phyloP scores from a whole-genome alignment of 2,329 filamentous ascomycete species.

The Podosphaera aphanis region DNA sequence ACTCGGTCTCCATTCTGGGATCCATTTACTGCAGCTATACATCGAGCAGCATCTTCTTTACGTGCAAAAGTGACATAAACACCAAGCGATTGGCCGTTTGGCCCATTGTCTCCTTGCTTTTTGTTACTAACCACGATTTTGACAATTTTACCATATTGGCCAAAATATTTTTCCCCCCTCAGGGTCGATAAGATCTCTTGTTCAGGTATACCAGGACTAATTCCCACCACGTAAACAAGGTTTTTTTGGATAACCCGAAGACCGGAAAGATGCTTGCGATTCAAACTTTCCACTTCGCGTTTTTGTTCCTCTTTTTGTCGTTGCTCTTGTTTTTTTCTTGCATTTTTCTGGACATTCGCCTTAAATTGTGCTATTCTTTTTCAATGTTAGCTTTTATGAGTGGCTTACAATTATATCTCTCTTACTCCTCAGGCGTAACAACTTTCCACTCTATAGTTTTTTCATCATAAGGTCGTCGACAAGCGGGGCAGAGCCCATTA shows the following conservation, averaged over 20 bases:
- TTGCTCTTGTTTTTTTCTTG: constrained; percentile 69
- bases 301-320: constrained; percentile 91
- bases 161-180: constrained; percentile 80
- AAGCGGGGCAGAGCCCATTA: constrained; percentile 94
- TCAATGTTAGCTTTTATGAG: neutral
- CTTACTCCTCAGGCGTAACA: constrained; percentile 82
- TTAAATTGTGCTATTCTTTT: constrained; percentile 49
- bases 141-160: constrained; percentile 92
- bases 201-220: constrained; percentile 78
- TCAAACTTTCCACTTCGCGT: constrained; percentile 84
- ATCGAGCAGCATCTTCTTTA: constrained; percentile 71
- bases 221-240: constrained; percentile 86
- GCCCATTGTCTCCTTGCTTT: constrained; percentile 37
- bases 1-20: constrained; percentile 75
- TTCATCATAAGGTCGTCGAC: constrained; percentile 83
- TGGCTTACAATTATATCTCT: constrained; percentile 8
- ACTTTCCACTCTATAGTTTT: constrained; percentile 94
- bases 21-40: constrained; percentile 80
- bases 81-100: constrained; percentile 47
- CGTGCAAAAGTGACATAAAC: constrained; percentile 96
- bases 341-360: constrained; percentile 64
- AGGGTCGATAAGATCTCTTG: constrained; percentile 79
- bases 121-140: constrained; percentile 97
- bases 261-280: constrained; percentile 84
- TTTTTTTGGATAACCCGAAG: constrained; percentile 96